These are phyloP conservation scores for Berberis vulgaris DNA, from an alignment of 164 flowering plant genomes.

Conservation along the genomic window DNA sequence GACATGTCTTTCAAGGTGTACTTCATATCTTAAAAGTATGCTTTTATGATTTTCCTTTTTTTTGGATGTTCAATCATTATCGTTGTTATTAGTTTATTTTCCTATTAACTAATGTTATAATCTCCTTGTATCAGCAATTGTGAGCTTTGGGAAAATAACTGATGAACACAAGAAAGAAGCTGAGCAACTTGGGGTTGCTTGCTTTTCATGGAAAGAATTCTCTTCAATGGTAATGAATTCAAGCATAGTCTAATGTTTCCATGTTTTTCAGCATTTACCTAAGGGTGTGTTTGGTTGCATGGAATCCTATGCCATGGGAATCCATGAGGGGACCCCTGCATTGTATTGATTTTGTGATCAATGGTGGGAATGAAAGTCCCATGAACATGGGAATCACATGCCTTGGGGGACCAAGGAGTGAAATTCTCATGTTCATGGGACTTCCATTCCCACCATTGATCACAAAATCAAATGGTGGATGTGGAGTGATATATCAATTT, in stretches of 20 bases:
- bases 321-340: too few relatives aligned
- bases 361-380: too few relatives aligned
- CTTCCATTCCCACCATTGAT: too few relatives aligned
- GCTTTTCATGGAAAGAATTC: constrained; percentile 88
- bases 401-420: too few relatives aligned
- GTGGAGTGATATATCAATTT: too few relatives aligned
- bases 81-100: neutral
- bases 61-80: neutral
- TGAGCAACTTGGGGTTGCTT: constrained; percentile 57
- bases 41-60: neutral
- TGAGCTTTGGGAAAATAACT: constrained; percentile 67
- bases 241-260: neutral
- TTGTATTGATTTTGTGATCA: too few relatives aligned
- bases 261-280: too few relatives aligned
- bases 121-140: constrained; percentile 56
- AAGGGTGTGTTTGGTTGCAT: too few relatives aligned
- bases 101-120: neutral
- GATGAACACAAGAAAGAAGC: constrained; percentile 61
- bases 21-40: constrained; percentile 64
- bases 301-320: too few relatives aligned
- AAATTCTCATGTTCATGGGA: too few relatives aligned
- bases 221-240: constrained; percentile 38
- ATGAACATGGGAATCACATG: too few relatives aligned
- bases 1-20: constrained; percentile 54
- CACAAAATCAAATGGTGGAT: too few relatives aligned